Evolutionary conservation across 192 early-diverging fungal species (phyloP), one percentile per base, ranked within the genome.

Genomic region (Coemansia sp.): DNA sequence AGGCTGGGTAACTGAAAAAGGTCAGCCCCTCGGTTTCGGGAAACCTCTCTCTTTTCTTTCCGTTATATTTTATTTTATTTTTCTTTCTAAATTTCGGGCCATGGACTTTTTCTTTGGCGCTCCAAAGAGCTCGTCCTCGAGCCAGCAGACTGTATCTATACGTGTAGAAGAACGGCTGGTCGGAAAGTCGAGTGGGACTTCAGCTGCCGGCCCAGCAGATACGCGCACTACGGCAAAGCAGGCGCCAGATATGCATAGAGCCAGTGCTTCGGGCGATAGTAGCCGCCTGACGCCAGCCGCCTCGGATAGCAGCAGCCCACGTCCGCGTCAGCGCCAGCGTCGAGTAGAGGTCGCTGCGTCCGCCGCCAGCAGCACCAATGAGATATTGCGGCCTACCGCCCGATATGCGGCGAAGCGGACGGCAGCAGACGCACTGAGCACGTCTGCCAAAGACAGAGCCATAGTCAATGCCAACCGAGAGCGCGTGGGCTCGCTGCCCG

Each of bases 71-170:
- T 59, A 28, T 38, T 18, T 39, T 23, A 23, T 60, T 36, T 21
- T 41, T 21, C 1, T 41, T 35, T 5, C 10, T 38, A 12, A 39
- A 23, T 20, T 60, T 38, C 28, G 12, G 50, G 25, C 5, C n/a
- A 80, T 80, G 77, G 77, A 80, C 55, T 36, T 80, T 50, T 80
- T 80, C 65, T 80, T 80, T 72, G 77, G 77, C 42, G 34, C 77
- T 18, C 11, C 68, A 12, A 72, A 62, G 59, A 41, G 33, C 42
- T 36, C 55, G 20, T 31, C 59, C 45, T 50, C 39, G 35, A 34
- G 18, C n/a, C 72, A 65, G 48, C 72, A 65, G 37, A 66, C 78
- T 2, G 66, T 67, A 16, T 69, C 45, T 43, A 68, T 79, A n/a
- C 77, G 69, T 2, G 62, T 75, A n/a, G 77, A 79, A 45, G 77